Conservation (phyloP, 805 yeast species). For the Brettanomyces nanus region DNA sequence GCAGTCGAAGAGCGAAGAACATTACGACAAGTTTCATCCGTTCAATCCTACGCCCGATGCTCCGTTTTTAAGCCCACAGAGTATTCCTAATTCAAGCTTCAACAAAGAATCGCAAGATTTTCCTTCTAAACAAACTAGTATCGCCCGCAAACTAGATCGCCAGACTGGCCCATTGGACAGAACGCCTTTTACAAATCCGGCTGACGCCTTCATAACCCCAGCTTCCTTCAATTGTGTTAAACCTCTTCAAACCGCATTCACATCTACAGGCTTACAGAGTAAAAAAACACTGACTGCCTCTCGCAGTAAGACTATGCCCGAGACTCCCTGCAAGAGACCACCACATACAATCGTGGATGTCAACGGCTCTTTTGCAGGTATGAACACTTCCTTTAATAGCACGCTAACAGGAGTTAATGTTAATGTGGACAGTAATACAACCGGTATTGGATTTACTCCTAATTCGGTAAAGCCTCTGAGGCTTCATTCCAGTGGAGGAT, state of each 20-base stretch:
- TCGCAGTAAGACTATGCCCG: slow-evolving; percentile 38
- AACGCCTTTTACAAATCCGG: slow-evolving; percentile 12
- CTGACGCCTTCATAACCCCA: slow-evolving; percentile 33
- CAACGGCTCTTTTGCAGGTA: slow-evolving; percentile 17
- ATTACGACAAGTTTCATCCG: background rate
- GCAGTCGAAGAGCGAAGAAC: background rate
- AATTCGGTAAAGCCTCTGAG: background rate
- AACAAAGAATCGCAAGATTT: background rate
- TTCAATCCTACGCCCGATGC: background rate
- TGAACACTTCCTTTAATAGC: slow-evolving; percentile 14
- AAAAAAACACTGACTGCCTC: slow-evolving; percentile 42
- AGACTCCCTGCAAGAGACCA: slow-evolving; percentile 55
- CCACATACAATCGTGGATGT: slow-evolving; percentile 21
- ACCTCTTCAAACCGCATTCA: slow-evolving; percentile 80
- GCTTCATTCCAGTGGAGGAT: background rate
- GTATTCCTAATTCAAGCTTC: slow-evolving; percentile 1
- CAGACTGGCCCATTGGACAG: background rate
- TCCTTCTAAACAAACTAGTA: slow-evolving; percentile 2
- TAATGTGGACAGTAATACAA: background rate
- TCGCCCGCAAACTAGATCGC: slow-evolving; percentile 5
- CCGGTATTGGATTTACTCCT: background rate
- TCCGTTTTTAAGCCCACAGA: slow-evolving; percentile 2
- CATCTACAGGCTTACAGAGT: slow-evolving; percentile 62
- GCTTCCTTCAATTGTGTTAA: slow-evolving; percentile 61
- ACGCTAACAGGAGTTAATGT: background rate